Conservation (phyloP, 176 grass and related monocot species). For the Rhynchospora pubera region DNA sequence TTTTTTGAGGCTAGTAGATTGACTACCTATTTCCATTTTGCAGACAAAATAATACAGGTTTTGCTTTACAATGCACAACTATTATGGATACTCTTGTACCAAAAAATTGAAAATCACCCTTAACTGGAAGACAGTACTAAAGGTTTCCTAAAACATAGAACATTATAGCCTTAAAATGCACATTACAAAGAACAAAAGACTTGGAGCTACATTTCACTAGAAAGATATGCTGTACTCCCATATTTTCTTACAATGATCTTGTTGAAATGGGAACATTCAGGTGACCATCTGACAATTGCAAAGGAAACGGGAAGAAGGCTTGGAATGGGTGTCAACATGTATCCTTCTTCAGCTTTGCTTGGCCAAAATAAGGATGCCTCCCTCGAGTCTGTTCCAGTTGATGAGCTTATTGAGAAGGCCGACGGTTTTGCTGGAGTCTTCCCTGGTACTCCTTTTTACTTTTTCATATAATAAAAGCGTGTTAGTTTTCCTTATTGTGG, state of each 20-base stretch:
- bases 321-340: constrained; percentile 99
- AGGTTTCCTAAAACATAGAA: not conserved
- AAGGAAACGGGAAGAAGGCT: constrained; percentile 98
- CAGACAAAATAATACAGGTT: not conserved
- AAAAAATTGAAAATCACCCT: not conserved
- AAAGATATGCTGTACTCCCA: not conserved
- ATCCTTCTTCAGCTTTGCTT: constrained; percentile 89
- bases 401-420: constrained; percentile 98
- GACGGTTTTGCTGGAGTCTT: constrained; percentile 99
- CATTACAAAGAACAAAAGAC: not conserved
- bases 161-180: not conserved
- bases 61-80: not conserved
- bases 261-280: constrained; percentile 26
- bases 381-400: constrained; percentile 62
- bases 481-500: not conserved
- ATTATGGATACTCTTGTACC: not conserved
- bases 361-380: constrained; percentile 74
- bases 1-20: not conserved
- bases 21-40: not conserved
- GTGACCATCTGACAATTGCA: constrained; percentile 94
- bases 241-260: not conserved
- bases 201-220: not conserved
- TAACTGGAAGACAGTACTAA: not conserved
- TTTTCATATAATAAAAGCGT: not conserved
- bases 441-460: constrained; percentile 41